Evolutionary conservation across 2,329 filamentous ascomycete genomes (phyloP).

Genomic region (Graphilbum sp.): DNA sequence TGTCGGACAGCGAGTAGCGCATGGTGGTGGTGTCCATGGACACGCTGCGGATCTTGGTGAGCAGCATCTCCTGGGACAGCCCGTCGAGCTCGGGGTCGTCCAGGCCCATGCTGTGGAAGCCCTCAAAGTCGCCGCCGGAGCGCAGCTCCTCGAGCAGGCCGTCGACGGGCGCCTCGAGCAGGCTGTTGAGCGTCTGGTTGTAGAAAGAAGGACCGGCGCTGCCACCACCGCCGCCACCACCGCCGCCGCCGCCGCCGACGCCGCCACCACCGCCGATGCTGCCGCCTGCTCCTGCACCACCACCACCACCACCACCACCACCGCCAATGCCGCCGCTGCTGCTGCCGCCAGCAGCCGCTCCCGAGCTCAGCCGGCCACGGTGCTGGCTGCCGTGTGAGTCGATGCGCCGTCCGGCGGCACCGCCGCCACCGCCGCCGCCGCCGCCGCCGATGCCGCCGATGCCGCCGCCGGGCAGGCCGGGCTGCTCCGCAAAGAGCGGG

Average conservation of each 20-base stretch:
- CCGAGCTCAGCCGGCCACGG: slow-evolving; percentile 43
- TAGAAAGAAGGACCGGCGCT: too few species aligned
- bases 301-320: slow-evolving; percentile 10
- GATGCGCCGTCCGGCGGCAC: slow-evolving; percentile 37
- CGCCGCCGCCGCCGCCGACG: not conserved
- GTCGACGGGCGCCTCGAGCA: slow-evolving; percentile 53
- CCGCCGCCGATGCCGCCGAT: too few species aligned
- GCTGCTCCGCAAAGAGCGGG: slow-evolving; percentile 58
- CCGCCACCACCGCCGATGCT: slow-evolving; percentile 11
- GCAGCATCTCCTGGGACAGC: slow-evolving; percentile 53
- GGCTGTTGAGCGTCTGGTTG: slow-evolving; percentile 38
- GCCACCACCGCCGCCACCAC: slow-evolving; percentile 11
- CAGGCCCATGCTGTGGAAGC: slow-evolving; percentile 55
- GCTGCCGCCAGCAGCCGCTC: slow-evolving; percentile 19
- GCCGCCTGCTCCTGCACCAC: too few species aligned
- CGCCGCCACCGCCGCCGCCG: too few species aligned
- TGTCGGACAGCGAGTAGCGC: slow-evolving; percentile 38
- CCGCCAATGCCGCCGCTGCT: too few species aligned
- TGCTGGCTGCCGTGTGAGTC: slow-evolving; percentile 60
- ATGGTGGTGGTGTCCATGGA: slow-evolving; percentile 44
- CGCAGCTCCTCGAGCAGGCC: slow-evolving; percentile 52
- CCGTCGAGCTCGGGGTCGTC: slow-evolving; percentile 58
- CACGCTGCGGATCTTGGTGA: slow-evolving; percentile 54
- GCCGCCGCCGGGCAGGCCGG: slow-evolving; percentile 16
- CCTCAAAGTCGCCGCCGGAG: slow-evolving; percentile 45